phyloP scores from a whole-genome alignment of 768 basidiomycete species.

The Mycena haematopus region DNA sequence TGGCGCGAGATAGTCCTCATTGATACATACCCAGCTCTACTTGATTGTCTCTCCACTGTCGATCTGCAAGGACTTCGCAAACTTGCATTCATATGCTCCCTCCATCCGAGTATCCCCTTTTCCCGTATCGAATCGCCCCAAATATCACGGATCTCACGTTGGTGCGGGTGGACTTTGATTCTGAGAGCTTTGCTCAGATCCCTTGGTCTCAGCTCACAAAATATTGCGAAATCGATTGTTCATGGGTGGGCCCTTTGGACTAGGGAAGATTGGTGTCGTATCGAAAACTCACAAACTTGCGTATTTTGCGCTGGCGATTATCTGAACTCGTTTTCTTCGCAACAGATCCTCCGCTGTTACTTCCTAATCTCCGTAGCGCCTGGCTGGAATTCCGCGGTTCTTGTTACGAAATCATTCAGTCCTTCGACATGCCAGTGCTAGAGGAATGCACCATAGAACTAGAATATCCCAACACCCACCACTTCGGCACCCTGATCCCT shows the following conservation, averaged over 20 bases:
- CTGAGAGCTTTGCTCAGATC: neutral
- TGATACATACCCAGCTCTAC: neutral
- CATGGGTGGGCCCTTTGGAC: neutral
- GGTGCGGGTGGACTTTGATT: neutral
- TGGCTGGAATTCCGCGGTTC: neutral
- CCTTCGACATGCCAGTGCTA: slow-evolving; percentile 18
- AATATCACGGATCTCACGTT: slow-evolving; percentile 16
- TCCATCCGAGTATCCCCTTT: neutral
- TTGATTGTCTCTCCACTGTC: neutral
- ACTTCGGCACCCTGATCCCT: neutral
- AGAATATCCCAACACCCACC: neutral
- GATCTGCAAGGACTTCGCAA: neutral
- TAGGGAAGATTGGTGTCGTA: neutral
- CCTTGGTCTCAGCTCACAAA: slow-evolving; percentile 16
- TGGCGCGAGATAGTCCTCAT: slow-evolving; percentile 7
- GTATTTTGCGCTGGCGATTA: neutral
- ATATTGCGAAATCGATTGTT: slow-evolving; percentile 10
- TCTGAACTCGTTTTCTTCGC: neutral
- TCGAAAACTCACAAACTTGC: slow-evolving; percentile 5
- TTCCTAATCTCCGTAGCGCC: slow-evolving; percentile 7
- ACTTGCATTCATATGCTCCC: neutral
- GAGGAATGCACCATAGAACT: slow-evolving; percentile 3
- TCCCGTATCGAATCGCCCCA: neutral
- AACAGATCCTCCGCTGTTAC: neutral
- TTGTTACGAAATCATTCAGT: neutral